Conservation (phyloP, 1,139 yeast genomes). For the Taphrina flavorubra region DNA sequence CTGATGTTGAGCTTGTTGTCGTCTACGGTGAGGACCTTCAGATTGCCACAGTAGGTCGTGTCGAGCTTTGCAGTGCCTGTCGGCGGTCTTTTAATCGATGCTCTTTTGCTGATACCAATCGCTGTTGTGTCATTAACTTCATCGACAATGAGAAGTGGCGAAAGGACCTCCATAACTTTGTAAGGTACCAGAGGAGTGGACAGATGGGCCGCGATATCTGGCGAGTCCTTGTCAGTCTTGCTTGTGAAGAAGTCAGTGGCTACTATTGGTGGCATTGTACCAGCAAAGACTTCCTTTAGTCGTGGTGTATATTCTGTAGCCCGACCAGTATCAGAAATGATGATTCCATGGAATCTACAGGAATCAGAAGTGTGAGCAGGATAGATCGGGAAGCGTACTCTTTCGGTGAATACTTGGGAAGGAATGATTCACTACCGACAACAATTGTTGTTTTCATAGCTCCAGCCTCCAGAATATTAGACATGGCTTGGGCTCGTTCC, state of each 20-base stretch:
- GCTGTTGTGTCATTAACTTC: neutral
- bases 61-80: neutral
- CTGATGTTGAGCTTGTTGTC: constrained; percentile 93
- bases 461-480: neutral
- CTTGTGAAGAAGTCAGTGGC: constrained; percentile 8
- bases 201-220: neutral
- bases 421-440: neutral
- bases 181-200: neutral
- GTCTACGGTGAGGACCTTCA: constrained; percentile 81
- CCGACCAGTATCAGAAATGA: constrained; percentile 18
- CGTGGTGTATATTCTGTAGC: neutral
- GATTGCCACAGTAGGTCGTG: neutral
- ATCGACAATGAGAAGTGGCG: neutral
- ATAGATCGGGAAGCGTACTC: neutral
- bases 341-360: neutral
- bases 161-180: neutral
- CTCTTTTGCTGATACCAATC: too few relatives aligned
- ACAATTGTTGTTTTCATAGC: neutral
- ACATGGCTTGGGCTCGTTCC: constrained; percentile 18
- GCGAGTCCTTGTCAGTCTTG: neutral
- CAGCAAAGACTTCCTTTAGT: neutral
- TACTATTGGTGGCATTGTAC: neutral
- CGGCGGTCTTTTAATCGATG: neutral
- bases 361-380: too few relatives aligned
- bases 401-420: neutral